phyloP scores from a whole-genome alignment of 176 grass and related monocot species.

The Ampelocalamus luodianensis region DNA sequence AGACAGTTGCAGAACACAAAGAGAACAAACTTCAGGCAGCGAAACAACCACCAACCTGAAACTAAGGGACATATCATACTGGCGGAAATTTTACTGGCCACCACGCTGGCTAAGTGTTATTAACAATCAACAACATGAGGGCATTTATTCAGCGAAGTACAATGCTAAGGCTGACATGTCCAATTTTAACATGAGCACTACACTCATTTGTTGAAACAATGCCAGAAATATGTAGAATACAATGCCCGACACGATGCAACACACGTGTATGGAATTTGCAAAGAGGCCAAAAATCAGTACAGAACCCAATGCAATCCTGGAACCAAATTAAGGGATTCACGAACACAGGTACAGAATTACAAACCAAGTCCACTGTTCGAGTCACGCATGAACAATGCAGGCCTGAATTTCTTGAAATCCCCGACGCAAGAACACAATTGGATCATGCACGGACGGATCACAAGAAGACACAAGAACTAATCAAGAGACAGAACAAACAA shows the following conservation, averaged over 20 bases:
- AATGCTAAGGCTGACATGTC: background rate
- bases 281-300: background rate
- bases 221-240: background rate
- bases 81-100: background rate
- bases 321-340: background rate
- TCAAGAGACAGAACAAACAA: conserved; percentile 30
- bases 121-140: background rate
- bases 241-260: background rate
- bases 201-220: background rate
- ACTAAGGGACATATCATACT: background rate
- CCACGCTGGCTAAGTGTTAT: background rate
- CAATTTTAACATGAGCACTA: background rate
- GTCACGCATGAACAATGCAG: conserved; percentile 11
- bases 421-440: background rate
- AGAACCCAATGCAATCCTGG: conserved; percentile 18
- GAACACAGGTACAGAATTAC: conserved; percentile 11
- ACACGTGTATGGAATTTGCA: background rate
- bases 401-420: background rate
- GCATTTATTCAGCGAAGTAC: background rate
- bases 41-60: background rate
- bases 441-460: background rate
- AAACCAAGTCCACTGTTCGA: conserved; percentile 14
- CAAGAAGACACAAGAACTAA: background rate
- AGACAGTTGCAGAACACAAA: background rate
- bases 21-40: background rate